Evolutionary conservation across 2,329 filamentous ascomycete species (phyloP), one percentile per base, ranked within the genome.

Genomic region (Epichloe scottii): DNA sequence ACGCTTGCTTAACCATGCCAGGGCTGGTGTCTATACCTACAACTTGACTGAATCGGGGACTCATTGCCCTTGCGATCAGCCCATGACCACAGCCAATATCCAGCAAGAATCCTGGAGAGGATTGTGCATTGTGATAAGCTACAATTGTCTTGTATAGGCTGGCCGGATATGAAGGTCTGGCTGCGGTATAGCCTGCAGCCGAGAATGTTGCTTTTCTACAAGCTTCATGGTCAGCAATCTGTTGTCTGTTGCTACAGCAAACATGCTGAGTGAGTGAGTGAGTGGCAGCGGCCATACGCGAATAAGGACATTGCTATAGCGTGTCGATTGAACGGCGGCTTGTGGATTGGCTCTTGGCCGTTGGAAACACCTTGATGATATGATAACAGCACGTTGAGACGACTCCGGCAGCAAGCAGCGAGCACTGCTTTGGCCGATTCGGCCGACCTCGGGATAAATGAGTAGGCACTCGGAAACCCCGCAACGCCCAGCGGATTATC

Each of bases 81-180:
- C 80, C 81, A 54, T 81, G 79, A 3, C 81, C 81, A 57, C 77
- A 81, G 46, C 82, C 81, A n/a, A 85, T 67, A 60, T 85, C 82
- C 8, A 84, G 61, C 19, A 73, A 57, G 3, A 61, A 64, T 8
- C 65, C 63, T 4, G 52, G 49, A 0, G 58, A 30, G 1, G 59
- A 60, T 53, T 58, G 67, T 19, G 54, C 65, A 23, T 68, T 66
- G 62, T 83, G 78, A 62, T 77, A 82, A 21, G 62, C 60, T 12
- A 84, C 68, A 10, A 84, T 64, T 17, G 67, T 73, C 48, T 70
- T 68, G 64, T 76, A 82, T 33, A 84, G 67, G 19, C 66, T 67
- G 8, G 70, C 60, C 6, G 79, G 79, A 60, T 84, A 85, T 26
- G 69, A 68, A 15, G 81, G 80, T 15, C 81, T 73, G 60, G 81